A percentile compares a stretch with the other conserved stretches of the same genome.
phyloP scores from a whole-genome alignment of 495 filamentous ascomycete genomes.

The Daldinia bambusicola region DNA sequence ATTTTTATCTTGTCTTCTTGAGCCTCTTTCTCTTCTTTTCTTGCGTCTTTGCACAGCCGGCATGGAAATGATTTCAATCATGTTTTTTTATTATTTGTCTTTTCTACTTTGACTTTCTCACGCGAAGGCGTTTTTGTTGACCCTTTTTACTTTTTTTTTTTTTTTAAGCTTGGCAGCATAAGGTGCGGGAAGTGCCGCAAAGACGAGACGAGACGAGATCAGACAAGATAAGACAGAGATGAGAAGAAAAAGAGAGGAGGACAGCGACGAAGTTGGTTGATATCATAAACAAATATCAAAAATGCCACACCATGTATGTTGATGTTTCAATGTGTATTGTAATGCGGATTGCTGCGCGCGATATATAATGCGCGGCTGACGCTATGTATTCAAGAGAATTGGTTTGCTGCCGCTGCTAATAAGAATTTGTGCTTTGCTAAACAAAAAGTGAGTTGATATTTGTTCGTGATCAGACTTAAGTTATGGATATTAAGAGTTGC shows the following conservation, averaged over 20 bases:
- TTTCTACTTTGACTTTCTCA: constrained; percentile 1
- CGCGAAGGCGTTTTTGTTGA: constrained; percentile 26
- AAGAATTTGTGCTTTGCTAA: neutral
- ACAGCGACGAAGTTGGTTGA: constrained; percentile 31
- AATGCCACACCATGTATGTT: constrained; percentile 3
- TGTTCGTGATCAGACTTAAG: neutral
- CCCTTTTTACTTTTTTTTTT: neutral
- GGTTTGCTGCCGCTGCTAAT: constrained; percentile 4
- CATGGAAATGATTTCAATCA: constrained; percentile 24
- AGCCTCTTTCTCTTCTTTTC: neutral
- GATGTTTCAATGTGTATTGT: constrained; percentile 5
- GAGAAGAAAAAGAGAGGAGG: too few relatives aligned
- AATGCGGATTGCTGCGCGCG: neutral
- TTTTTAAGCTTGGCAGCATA: constrained; percentile 6
- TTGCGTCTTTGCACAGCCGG: constrained; percentile 20
- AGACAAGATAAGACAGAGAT: too few relatives aligned
- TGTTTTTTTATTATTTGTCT: neutral
- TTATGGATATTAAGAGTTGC: neutral
- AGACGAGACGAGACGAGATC: neutral
- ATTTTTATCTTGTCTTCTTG: neutral
- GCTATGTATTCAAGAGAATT: constrained; percentile 15
- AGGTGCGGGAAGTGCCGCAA: neutral
- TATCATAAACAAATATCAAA: constrained; percentile 24
- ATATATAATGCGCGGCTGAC: neutral
- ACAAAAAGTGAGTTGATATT: neutral